Evolutionary conservation across 805 yeast species (phyloP).

Genomic region (Saturnispora galanensis): DNA sequence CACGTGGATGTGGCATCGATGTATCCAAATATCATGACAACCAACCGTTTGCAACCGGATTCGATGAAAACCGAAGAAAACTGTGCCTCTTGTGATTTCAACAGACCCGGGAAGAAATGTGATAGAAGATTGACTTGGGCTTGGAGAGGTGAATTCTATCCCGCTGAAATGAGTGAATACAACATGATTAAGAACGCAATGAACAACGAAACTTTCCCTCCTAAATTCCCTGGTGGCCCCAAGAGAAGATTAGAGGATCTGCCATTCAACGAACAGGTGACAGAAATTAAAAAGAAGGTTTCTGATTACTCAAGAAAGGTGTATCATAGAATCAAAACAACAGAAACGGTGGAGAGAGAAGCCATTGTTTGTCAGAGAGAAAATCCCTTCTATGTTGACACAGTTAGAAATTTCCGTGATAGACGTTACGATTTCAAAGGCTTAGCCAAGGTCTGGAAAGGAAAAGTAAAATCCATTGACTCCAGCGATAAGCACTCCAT

Average conservation of each 20-base stretch:
- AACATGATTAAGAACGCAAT: slow-evolving; percentile 79
- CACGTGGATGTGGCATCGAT: slow-evolving; percentile 99
- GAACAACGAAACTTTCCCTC: slow-evolving; percentile 68
- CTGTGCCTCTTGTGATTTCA: slow-evolving; percentile 96
- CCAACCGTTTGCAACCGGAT: slow-evolving; percentile 95
- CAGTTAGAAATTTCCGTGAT: slow-evolving; percentile 90
- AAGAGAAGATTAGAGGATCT: slow-evolving; percentile 66
- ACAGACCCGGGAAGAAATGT: slow-evolving; percentile 88
- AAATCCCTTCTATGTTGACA: slow-evolving; percentile 91
- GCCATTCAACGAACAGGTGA: slow-evolving; percentile 66
- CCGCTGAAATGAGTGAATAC: slow-evolving; percentile 87
- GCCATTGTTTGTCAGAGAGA: slow-evolving; percentile 96
- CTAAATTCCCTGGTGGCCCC: slow-evolving; percentile 45
- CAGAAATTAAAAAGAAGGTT: slow-evolving; percentile 62
- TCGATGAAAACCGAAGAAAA: slow-evolving; percentile 92
- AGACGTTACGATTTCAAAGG: slow-evolving; percentile 94
- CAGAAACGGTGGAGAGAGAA: slow-evolving; percentile 80
- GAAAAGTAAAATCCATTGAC: slow-evolving; percentile 50
- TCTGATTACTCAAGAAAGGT: slow-evolving; percentile 79
- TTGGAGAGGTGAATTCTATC: slow-evolving; percentile 96
- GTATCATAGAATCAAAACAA: slow-evolving; percentile 68
- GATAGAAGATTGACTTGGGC: slow-evolving; percentile 91
- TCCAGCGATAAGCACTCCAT: slow-evolving; percentile 46
- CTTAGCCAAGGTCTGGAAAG: slow-evolving; percentile 89
- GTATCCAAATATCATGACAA: slow-evolving; percentile 98